Percentiles rank a stretch among this genome's conserved stretches.
Conservation (phyloP, 164 flowering plant species). For the Tetracentron sinense region DNA sequence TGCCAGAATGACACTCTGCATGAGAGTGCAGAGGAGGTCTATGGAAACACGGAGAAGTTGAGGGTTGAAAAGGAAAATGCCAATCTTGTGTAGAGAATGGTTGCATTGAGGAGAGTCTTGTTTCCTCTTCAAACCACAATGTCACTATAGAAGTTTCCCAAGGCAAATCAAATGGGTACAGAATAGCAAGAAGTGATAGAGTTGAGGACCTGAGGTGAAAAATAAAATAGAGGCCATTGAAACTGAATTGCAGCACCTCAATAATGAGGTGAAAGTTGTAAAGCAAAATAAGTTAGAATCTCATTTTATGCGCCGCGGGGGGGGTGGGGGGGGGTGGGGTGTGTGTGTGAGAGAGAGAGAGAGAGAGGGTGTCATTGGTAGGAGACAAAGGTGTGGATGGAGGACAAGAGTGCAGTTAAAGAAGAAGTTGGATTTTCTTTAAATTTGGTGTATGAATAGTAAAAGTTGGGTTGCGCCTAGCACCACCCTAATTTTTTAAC, state of each 20-base stretch:
- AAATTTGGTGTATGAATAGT: too few species aligned
- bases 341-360: too few species aligned
- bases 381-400: too few species aligned
- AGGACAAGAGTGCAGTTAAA: too few species aligned
- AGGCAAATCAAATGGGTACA: too few species aligned
- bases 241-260: background rate
- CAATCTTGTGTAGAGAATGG: background rate
- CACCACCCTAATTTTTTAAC: too few species aligned
- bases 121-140: slow-evolving; percentile 2
- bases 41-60: slow-evolving; percentile 6
- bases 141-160: background rate
- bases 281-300: background rate
- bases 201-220: background rate
- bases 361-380: too few species aligned
- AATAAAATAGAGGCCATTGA: background rate
- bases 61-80: background rate
- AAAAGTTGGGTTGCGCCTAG: too few species aligned
- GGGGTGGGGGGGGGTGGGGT: too few species aligned
- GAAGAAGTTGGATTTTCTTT: too few species aligned
- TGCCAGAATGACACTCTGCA: slow-evolving; percentile 13
- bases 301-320: too few species aligned
- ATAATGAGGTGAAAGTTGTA: too few species aligned
- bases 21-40: slow-evolving; percentile 6
- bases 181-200: background rate
- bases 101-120: background rate